Base-by-base conservation (phyloP, 768 basidiomycete species). In the Tubosaeta sp. region DNA sequence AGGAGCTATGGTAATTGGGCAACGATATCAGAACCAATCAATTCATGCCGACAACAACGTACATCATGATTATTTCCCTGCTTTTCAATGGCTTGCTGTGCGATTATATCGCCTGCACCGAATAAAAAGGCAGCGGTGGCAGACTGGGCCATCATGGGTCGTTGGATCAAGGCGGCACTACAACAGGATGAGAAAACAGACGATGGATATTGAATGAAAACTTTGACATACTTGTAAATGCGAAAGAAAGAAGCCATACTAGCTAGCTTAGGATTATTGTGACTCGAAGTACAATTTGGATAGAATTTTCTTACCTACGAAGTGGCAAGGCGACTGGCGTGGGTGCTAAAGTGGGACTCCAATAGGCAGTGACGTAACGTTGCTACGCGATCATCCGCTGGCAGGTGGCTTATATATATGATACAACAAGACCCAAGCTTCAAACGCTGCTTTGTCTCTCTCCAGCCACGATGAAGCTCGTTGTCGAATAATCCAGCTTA, bases 21-120 rank as follows among this genome's bases (percentile, higher is more conserved):
- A 32, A 6, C 10, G 5, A 19, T n/a, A 17, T 52, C 53, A 55
- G 31, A 29, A 1, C 29, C 22, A 8, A 54, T 14, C 4, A 1
- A 48, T 22, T 42, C 14, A 2, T 3, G 16, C 2, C 4, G 11
- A 48, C 10, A 33, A 22, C 51, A 29, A 75, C 83, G 58, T 57
- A 89, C 88, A 58, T 97, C 92, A 63, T 95, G 92, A 3, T 84
- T 67, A 49, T 63, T 73, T 6, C 91, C 89, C 57, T 74, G 80
- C 61, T 74, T 75, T 64, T 95, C 94, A 17, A 95, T 79, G 1
- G 72, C 79, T 68, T 95, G 94, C 69, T 97, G 93, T 0, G 93
- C 93, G 39, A 95, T 78, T 1, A 93, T 60, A 64, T 92, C 91
- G 19, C 88, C 89, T 6, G 78, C 73, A 41, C 86, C 84, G 56